These are phyloP conservation scores for Adansonia grandidieri DNA, from an alignment of 441 rosid species.

Conservation along the genomic window DNA sequence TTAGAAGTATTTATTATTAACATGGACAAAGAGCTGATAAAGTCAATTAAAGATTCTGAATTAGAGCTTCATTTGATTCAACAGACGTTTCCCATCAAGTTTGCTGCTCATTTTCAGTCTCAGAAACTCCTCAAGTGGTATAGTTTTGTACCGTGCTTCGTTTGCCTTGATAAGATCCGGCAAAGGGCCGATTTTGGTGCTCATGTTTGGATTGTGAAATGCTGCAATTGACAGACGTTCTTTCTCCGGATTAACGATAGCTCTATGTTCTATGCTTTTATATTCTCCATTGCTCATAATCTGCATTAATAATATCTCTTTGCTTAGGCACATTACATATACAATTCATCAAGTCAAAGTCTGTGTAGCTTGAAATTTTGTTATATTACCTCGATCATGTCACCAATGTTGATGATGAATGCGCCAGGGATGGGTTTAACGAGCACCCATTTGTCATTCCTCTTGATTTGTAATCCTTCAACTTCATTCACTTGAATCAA, in stretches of 20 bases:
- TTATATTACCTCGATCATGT: conserved; percentile 44
- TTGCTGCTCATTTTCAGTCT: conserved; percentile 32
- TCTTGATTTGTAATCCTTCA: conserved; percentile 50
- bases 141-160: conserved; percentile 31
- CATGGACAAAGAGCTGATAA: not conserved
- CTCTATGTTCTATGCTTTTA: conserved; percentile 42
- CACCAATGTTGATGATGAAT: conserved; percentile 47
- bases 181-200: conserved; percentile 30
- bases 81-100: conserved; percentile 30
- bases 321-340: too few relatives aligned
- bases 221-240: conserved; percentile 39
- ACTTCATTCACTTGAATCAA: conserved; percentile 47
- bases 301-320: conserved; percentile 19
- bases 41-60: conserved; percentile 15
- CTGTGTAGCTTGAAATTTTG: not conserved
- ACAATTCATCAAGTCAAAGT: not conserved
- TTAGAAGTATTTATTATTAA: not conserved
- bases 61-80: conserved; percentile 25
- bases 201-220: conserved; percentile 29
- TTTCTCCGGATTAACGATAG: conserved; percentile 31
- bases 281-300: conserved; percentile 33
- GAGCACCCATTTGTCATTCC: conserved; percentile 44
- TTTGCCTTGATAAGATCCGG: conserved; percentile 24
- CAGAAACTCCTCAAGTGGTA: conserved; percentile 7
- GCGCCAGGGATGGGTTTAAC: conserved; percentile 44